Evolutionary conservation across 768 basidiomycete genomes (phyloP).

Genomic region (Suillus subaureus): DNA sequence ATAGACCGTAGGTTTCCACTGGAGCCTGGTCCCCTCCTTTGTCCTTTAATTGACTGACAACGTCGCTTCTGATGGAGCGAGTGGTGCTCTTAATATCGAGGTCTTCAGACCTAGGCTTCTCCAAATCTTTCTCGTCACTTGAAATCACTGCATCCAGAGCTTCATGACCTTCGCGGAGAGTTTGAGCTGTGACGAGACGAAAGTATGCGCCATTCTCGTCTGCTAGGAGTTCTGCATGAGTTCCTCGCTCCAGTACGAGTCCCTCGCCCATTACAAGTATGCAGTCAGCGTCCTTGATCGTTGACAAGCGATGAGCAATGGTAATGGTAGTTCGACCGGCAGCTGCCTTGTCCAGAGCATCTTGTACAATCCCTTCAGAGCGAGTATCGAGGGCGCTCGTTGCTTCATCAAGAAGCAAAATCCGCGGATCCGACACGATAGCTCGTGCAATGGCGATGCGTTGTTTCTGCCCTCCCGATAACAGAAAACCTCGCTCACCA

Average conservation of each 20-base stretch:
- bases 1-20: conserved; percentile 25
- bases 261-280: conserved; percentile 49
- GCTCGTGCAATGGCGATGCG: conserved; percentile 56
- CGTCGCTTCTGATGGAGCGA: conserved; percentile 17
- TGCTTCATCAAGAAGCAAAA: conserved; percentile 52
- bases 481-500: conserved; percentile 50
- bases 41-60: conserved; percentile 8
- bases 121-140: conserved; percentile 20
- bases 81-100: conserved; percentile 27
- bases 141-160: conserved; percentile 12
- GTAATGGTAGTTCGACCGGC: conserved; percentile 40
- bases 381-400: conserved; percentile 53
- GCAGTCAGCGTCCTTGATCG: conserved; percentile 49
- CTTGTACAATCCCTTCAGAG: conserved; percentile 54
- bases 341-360: conserved; percentile 53
- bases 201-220: conserved; percentile 42
- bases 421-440: conserved; percentile 49
- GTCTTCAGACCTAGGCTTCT: conserved; percentile 31
- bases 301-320: conserved; percentile 36
- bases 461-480: conserved; percentile 55
- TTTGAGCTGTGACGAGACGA: conserved; percentile 45
- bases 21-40: neutral
- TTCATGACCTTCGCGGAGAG: conserved; percentile 35
- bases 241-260: conserved; percentile 45
- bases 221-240: conserved; percentile 40